Evolutionary conservation across 2,329 filamentous ascomycete genomes (phyloP).

Genomic region (Colletotrichum zoysiae): DNA sequence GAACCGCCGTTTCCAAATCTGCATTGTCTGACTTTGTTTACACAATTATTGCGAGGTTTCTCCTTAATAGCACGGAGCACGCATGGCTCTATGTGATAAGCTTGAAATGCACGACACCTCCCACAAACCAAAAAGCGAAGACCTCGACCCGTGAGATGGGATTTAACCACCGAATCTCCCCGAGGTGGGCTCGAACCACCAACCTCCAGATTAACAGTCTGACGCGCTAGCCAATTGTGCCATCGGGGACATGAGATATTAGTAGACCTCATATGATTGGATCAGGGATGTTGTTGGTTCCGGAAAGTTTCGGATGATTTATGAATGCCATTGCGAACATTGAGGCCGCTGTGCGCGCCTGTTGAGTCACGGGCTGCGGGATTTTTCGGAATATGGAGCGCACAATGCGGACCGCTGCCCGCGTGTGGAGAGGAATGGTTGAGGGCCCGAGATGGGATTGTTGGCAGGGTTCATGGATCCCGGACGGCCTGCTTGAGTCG

Average conservation of each 20-base stretch:
- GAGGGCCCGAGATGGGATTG: neutral
- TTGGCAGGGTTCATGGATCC: neutral
- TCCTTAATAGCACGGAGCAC: neutral
- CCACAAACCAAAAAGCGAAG: neutral
- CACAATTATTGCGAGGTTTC: neutral
- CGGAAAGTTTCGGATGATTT: no score
- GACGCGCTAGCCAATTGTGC: conserved; percentile 42
- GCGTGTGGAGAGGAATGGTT: neutral
- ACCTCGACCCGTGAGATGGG: conserved; percentile 2
- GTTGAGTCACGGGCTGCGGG: neutral
- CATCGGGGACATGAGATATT: conserved; percentile 31
- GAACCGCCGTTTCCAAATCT: neutral
- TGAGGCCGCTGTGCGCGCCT: conserved; percentile 14
- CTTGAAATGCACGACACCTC: neutral
- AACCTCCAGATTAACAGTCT: conserved; percentile 42
- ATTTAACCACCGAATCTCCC: conserved; percentile 33
- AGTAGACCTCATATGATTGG: no score
- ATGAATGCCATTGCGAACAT: conserved; percentile 7
- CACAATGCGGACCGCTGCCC: conserved; percentile 1
- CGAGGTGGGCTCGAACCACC: conserved; percentile 42
- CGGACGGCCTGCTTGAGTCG: neutral
- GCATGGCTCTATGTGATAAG: neutral
- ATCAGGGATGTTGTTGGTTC: no score
- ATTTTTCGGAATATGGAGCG: conserved; percentile 32
- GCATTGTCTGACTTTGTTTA: neutral